A percentile compares a stretch with the other conserved stretches of the same genome.
phyloP scores from a whole-genome alignment of 345 rosid species.

The Boechera divaricarpa region DNA sequence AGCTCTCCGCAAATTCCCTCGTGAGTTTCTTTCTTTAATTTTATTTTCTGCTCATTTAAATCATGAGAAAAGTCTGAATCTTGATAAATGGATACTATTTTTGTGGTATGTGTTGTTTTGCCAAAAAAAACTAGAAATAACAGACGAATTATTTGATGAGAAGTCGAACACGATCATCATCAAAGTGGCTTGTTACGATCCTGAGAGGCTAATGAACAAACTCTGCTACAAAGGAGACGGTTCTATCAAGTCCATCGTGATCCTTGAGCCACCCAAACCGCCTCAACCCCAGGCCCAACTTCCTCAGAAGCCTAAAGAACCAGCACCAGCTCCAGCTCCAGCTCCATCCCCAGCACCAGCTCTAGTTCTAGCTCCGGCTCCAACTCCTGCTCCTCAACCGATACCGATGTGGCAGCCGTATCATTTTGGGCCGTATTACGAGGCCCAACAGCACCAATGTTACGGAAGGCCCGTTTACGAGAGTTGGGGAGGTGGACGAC shows the following conservation, averaged over 20 bases:
- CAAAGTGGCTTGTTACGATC: slow-evolving; percentile 73
- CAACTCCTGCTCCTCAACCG: not conserved
- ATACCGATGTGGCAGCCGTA: slow-evolving; percentile 25
- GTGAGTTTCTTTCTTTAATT: slow-evolving; percentile 50
- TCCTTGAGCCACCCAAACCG: slow-evolving; percentile 45
- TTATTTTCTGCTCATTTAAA: not conserved
- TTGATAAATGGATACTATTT: not conserved
- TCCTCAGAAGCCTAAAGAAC: slow-evolving; percentile 12
- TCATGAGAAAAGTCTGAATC: not conserved
- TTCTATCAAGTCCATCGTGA: slow-evolving; percentile 55
- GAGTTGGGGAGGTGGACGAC: slow-evolving; percentile 53
- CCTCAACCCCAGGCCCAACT: slow-evolving; percentile 21
- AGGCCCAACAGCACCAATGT: slow-evolving; percentile 29
- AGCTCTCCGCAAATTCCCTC: slow-evolving; percentile 63
- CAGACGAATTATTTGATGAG: slow-evolving; percentile 65
- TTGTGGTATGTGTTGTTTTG: slow-evolving; percentile 17
- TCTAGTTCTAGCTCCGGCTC: not conserved
- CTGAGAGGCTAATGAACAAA: slow-evolving; percentile 66
- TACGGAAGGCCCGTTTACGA: slow-evolving; percentile 61
- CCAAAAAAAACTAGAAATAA: slow-evolving; percentile 55
- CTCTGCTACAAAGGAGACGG: slow-evolving; percentile 59
- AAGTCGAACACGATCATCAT: slow-evolving; percentile 66
- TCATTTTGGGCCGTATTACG: slow-evolving; percentile 47
- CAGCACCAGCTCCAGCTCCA: slow-evolving; percentile 23
- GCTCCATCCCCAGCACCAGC: not conserved